Percentiles rank a stretch among this genome's conserved stretches.
Evolutionary conservation across 2,329 filamentous ascomycete species (phyloP).

Genomic region (Monilinia fructigena): DNA sequence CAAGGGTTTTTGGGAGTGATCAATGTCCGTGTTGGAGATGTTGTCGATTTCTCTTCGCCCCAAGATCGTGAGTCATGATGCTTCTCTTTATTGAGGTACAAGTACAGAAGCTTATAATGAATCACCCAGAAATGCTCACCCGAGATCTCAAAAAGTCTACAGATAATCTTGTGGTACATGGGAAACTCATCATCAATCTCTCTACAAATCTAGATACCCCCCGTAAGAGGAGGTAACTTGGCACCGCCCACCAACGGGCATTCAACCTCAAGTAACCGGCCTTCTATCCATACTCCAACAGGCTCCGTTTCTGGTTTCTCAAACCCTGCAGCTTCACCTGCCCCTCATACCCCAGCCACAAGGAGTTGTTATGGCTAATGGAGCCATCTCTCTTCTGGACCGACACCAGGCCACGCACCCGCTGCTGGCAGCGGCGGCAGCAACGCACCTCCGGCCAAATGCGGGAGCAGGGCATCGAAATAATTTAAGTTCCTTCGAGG

Average conservation of each 20-base stretch:
- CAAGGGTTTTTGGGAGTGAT: constrained; percentile 98
- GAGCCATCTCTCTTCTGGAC: constrained; percentile 34
- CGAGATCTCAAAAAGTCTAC: constrained; percentile 96
- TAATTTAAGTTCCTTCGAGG: constrained; percentile 88
- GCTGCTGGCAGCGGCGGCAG: constrained; percentile 39
- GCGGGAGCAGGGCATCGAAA: constrained; percentile 39
- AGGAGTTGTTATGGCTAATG: constrained; percentile 38
- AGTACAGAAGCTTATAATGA: constrained; percentile 24
- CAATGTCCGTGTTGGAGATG: constrained; percentile 92
- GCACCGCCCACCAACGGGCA: constrained; percentile 34
- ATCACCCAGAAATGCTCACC: constrained; percentile 81
- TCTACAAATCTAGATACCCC: constrained; percentile 80
- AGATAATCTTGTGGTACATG: constrained; percentile 95
- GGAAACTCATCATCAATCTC: constrained; percentile 93
- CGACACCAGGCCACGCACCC: constrained; percentile 40
- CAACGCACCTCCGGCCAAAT: constrained; percentile 32
- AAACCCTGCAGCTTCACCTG: constrained; percentile 38
- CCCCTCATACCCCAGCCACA: constrained; percentile 40
- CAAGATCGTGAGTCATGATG: constrained; percentile 71
- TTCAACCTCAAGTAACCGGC: constrained; percentile 32
- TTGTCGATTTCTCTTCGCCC: constrained; percentile 84
- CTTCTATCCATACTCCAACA: constrained; percentile 38
- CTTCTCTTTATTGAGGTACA: constrained; percentile 16
- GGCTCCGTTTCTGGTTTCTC: constrained; percentile 36
- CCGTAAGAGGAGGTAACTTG: constrained; percentile 56